Evolutionary conservation across 2,329 filamentous ascomycete species (phyloP).

Genomic region (Epicoccum nigrum): DNA sequence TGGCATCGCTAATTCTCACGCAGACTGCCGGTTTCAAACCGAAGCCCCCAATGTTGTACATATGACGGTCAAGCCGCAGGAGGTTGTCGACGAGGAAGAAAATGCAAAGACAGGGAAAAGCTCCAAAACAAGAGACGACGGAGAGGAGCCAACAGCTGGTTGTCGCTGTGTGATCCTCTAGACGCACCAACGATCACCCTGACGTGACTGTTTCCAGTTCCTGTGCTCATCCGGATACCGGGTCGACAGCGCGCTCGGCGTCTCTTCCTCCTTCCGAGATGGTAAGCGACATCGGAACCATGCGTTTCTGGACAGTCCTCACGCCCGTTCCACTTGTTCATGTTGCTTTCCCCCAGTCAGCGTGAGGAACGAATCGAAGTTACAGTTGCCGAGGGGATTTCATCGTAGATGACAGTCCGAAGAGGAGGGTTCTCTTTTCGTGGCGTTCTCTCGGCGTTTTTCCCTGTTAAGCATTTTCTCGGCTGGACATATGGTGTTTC

Average conservation of each 20-base stretch:
- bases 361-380: too few species aligned
- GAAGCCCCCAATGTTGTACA: constrained; percentile 86
- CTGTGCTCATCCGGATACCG: background rate
- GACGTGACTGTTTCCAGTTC: background rate
- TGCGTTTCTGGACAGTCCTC: too few species aligned
- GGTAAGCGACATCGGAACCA: too few species aligned
- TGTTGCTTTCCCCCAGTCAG: too few species aligned
- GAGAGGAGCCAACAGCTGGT: constrained; percentile 61
- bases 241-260: too few species aligned
- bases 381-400: background rate
- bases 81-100: constrained; percentile 80
- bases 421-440: background rate
- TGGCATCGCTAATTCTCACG: background rate
- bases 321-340: too few species aligned
- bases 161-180: constrained; percentile 71
- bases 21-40: constrained; percentile 79
- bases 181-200: constrained; percentile 15
- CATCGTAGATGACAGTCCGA: background rate
- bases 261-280: too few species aligned
- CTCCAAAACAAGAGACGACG: constrained; percentile 57
- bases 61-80: constrained; percentile 89
- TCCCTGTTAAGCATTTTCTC: constrained; percentile 10
- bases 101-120: constrained; percentile 72
- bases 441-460: constrained; percentile 5
- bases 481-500: background rate